Evolutionary conservation across 2,329 filamentous ascomycete genomes (phyloP), one percentile per base, ranked within the genome.

Genomic region (Aureobasidium melanogenum): DNA sequence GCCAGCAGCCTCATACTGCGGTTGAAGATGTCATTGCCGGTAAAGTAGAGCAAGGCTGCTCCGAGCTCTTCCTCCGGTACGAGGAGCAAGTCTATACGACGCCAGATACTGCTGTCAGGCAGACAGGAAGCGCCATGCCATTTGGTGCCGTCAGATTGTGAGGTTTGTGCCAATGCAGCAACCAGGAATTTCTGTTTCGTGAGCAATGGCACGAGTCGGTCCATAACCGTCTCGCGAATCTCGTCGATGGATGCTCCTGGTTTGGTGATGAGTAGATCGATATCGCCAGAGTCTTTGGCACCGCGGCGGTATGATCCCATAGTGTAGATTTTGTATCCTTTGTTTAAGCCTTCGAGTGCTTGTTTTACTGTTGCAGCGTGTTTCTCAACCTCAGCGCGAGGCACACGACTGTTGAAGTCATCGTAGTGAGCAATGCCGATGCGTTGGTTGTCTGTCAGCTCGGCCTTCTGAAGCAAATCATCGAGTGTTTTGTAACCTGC

Each of bases 21-120:
- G 72, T 97, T 97, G 76, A 97, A 97, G 36, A 96, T 88, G 70
- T 96, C 92, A 67, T 97, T 94, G 0, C 93, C 93, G 0, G 93
- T 97, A 69, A 97, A 97, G 70, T 97, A 97, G n/a, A 97, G 82
- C 64, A 97, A 72, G 0, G 92, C 91, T 0, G 89, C 92, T 1
- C 93, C 93, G 55, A 91, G 80, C 72, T 96, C 87, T 1, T 82
- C 78, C 66, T 86, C 85, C 0, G 92, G 91, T 0, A 96, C 92
- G 4, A 95, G 81, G 1, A 97, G 77, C 22, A 97, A 82, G 70
- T 97, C 92, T 63, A 97, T 87, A 1, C 91, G 83, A 9, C 91
- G 82, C 91, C 91, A 96, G 0, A 82, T 71, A 0, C 77, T 77
- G 4, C 75, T 72, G n/a, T 66, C 63, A 0, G 89, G 88, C 0